Evolutionary conservation across 257 asterid species (phyloP), one percentile per base, ranked within the genome.

Genomic region (Gentiana straminea): DNA sequence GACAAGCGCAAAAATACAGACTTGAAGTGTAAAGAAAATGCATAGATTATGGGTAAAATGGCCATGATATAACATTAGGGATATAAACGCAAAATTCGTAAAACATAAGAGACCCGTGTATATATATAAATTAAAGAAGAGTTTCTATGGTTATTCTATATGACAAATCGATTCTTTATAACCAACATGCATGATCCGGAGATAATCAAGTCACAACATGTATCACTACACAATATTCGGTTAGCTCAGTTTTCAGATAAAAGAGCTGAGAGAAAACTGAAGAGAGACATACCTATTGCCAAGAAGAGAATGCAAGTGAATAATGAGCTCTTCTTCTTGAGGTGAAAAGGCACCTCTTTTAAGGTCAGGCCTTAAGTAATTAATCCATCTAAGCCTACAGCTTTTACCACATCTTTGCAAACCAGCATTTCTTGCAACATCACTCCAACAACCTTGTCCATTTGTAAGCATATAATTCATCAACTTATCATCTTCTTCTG

Each of bases 381-480:
- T 81, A 55, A 81, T 77, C 84, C 87, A 81, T 54, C 87, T 67
- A 3, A 81, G 76, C 13, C 88, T 64, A 53, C 88, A 81, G 52
- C 84, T 81, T 68, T 81, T 81, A 1, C 88, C 88, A 35, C 88
- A 81, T 37, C 84, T 75, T 13, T 66, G 82, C 34, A 81, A 56
- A 1, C 88, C 88, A 0, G 88, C 84, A 72, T 73, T 81, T 47
- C 84, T 51, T 0, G 88, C 88, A 24, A 81, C 82, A 45, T 77
- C 81, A 37, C 80, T 81, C 88, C 88, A 81, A 54, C 80, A 81
- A 0, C 88, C 88, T 45, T 81, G 88, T 11, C 88, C 88, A 52
- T 77, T 81, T 1, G 71, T 65, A 0, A 81, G 43, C 88, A 81
- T 81, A 57, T 81, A 81, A 8, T 59, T 75, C 82, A 80, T 74